A percentile compares a stretch with the other conserved stretches of the same genome.
These are phyloP conservation scores for Chlamydomonas asymmetrica DNA, from an alignment of 139 green algal genomes.

Conservation along the genomic window DNA sequence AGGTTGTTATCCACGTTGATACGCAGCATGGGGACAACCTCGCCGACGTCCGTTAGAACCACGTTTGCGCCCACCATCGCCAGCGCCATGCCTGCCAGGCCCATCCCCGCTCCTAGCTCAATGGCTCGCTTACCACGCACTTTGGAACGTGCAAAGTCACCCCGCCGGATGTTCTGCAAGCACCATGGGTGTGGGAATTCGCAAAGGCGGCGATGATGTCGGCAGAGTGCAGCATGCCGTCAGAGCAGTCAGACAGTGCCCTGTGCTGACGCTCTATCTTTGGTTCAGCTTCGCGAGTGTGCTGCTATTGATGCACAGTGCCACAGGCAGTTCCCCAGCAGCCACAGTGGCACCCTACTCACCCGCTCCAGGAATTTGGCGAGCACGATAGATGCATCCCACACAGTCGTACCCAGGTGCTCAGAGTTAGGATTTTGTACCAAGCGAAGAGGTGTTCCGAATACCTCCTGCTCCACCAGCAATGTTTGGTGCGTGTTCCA, in stretches of 20 bases:
- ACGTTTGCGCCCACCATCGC: constrained; percentile 71
- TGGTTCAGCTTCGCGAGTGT: too few species aligned
- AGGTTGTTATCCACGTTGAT: too few species aligned
- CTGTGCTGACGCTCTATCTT: too few species aligned
- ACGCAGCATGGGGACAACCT: constrained; percentile 74
- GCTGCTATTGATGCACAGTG: too few species aligned
- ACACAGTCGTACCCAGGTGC: constrained; percentile 90
- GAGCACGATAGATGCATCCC: constrained; percentile 89
- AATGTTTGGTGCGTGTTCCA: constrained; percentile 75
- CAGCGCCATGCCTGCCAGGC: constrained; percentile 69
- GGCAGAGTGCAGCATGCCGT: neutral
- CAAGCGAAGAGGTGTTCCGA: constrained; percentile 58
- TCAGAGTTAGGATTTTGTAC: constrained; percentile 77
- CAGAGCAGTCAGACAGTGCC: neutral
- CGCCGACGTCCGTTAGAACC: constrained; percentile 61
- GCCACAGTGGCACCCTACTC: neutral
- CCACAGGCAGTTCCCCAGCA: too few species aligned
- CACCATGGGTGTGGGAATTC: neutral
- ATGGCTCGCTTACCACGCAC: constrained; percentile 71
- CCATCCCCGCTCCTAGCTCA: constrained; percentile 88
- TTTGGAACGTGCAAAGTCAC: constrained; percentile 67
- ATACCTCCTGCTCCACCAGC: constrained; percentile 62
- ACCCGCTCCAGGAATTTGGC: constrained; percentile 91
- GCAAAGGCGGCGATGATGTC: neutral
- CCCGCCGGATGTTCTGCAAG: constrained; percentile 70